phyloP scores from a whole-genome alignment of 179 eudicot genomes.

The Spergularia azorica region DNA sequence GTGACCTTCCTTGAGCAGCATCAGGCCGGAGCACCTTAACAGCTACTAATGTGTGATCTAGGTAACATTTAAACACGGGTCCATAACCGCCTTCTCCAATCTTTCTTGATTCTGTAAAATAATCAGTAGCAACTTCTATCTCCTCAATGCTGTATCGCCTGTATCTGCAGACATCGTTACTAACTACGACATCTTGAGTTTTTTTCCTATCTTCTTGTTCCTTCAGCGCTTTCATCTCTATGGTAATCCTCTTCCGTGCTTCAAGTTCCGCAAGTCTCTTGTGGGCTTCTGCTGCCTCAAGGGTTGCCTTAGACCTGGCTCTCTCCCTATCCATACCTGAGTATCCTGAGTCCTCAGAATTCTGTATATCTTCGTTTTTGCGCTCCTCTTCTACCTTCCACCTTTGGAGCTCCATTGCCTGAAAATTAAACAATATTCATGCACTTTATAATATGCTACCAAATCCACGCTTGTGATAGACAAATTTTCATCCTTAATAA shows the following conservation, averaged over 20 bases:
- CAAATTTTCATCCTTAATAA: background rate
- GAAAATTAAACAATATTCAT: background rate
- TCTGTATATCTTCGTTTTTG: conserved; percentile 25
- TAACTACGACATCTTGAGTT: background rate
- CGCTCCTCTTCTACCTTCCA: conserved; percentile 41
- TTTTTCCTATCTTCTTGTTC: conserved; percentile 29
- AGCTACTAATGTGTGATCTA: conserved; percentile 42
- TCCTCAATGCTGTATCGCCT: conserved; percentile 44
- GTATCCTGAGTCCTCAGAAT: conserved; percentile 16
- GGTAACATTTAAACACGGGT: conserved; percentile 36
- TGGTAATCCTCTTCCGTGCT: conserved; percentile 29
- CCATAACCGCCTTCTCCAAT: conserved; percentile 52
- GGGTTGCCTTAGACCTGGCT: conserved; percentile 33
- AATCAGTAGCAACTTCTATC: conserved; percentile 40
- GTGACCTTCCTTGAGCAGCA: conserved; percentile 55
- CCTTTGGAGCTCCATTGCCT: conserved; percentile 40
- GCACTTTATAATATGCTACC: background rate
- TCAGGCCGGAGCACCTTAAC: conserved; percentile 54
- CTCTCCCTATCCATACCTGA: conserved; percentile 22
- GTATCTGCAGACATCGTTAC: conserved; percentile 11
- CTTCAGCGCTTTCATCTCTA: conserved; percentile 36
- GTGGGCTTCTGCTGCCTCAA: conserved; percentile 38
- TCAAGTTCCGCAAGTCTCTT: conserved; percentile 37
- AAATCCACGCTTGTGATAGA: background rate
- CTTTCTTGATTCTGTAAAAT: conserved; percentile 31